Base-by-base conservation (phyloP, 2,329 filamentous ascomycete genomes). In the Rachicladosporium sp. region DNA sequence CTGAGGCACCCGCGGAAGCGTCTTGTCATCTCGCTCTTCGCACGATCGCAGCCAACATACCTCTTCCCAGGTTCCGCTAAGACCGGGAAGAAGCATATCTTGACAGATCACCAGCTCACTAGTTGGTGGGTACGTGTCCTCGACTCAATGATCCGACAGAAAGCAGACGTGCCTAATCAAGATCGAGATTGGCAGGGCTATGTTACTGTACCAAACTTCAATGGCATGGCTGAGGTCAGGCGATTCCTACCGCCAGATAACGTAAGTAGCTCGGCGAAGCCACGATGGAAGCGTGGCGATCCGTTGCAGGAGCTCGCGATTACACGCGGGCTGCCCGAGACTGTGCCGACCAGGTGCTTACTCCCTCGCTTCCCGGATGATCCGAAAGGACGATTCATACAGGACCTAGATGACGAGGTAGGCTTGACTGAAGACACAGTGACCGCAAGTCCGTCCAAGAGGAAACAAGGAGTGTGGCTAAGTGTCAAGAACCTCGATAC, bases 61-160 rank as follows among this genome's bases (percentile, higher is more conserved):
- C 73, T 98, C 10, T 98, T 96, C 56, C 88, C 91, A 0, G 86
- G 86, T 0, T 96, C 89, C 54, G 76, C 87, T 31, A 80, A 93
- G 43, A 89, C 95, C 57, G 61, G 64, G 11, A 74, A 75, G 2
- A 98, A 98, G 57, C 91, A 98, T 64, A 81, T 98, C 0, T 67
- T 96, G 6, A 86, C 94, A 52, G 91, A 98, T 53, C 73, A 87
- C 27, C 85, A 83, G 0, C 67, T 98, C 37, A 84, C 98, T 12
- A 85, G 80, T 53, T 98, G 91, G 91, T 98, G 91, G 91, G 94
- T 87, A 55, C 80, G 76, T 10, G 83, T 89, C 8, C 64, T 95
- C 8, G 81, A 95, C 54, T 82, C 83, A 0, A 68, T 95, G 3
- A 61, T 93, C 8, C 23, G 6, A 7, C 6, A 7, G 7, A 8